Conservation (phyloP, 192 early-diverging fungal genomes). For the Anaeromyces robustus region DNA sequence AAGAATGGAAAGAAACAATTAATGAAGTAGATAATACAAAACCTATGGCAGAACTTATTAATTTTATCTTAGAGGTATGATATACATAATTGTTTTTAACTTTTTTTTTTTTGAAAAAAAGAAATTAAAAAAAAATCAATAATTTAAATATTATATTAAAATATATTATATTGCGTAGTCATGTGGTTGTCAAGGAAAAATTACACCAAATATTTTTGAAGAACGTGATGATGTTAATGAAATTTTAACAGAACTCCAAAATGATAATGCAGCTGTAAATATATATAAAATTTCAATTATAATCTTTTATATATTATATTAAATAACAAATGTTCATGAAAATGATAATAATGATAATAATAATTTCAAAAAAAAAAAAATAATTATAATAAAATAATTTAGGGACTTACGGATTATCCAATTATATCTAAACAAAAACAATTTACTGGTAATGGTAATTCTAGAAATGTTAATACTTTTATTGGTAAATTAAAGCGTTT, state of each 20-base stretch:
- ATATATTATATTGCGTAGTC: neutral
- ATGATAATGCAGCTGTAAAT: conserved; percentile 37
- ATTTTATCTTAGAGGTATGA: neutral
- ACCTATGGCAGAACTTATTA: neutral
- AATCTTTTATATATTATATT: too few relatives aligned
- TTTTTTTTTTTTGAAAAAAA: neutral
- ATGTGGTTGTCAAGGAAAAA: neutral
- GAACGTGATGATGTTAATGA: conserved; percentile 38
- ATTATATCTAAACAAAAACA: conserved; percentile 41
- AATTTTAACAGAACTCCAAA: conserved; percentile 38
- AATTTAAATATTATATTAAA: too few relatives aligned
- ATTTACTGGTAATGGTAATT: conserved; percentile 6
- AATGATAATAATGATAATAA: too few relatives aligned
- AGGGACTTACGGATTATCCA: conserved; percentile 51
- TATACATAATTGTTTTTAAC: too few relatives aligned
- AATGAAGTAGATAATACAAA: neutral
- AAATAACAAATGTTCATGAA: too few relatives aligned
- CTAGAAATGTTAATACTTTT: conserved; percentile 45
- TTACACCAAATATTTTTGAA: conserved; percentile 11
- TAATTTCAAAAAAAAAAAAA: neutral
- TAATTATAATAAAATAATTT: conserved; percentile 7
- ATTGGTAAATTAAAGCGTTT: conserved; percentile 52
- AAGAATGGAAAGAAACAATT: neutral
- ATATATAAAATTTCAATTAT: too few relatives aligned
- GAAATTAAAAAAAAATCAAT: too few relatives aligned